Conservation (phyloP, 345 rosid genomes). For the Rhizophora mangle region DNA sequence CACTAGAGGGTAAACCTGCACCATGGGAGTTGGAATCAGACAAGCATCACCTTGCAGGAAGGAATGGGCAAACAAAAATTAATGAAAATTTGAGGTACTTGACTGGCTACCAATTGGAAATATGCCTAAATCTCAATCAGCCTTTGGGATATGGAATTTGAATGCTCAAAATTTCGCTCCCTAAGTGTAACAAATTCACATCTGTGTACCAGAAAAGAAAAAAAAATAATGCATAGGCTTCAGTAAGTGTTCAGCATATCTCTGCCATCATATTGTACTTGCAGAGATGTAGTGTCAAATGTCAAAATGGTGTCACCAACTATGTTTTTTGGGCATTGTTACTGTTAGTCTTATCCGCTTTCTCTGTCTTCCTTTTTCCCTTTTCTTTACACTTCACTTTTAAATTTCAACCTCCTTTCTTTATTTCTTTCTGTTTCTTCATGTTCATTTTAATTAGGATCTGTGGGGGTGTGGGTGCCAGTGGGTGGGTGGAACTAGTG, state of each 20-base stretch:
- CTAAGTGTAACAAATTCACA: background rate
- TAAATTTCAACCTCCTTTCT: too few species aligned
- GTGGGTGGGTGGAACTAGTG: too few species aligned
- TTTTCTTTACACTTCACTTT: too few species aligned
- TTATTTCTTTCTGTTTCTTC: too few species aligned
- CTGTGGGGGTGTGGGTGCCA: too few species aligned
- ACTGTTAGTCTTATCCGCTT: background rate
- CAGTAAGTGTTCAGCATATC: conserved; percentile 3
- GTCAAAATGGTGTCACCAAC: conserved; percentile 4
- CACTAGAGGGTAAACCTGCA: conserved; percentile 65
- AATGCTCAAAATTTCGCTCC: conserved; percentile 13
- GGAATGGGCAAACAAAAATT: background rate
- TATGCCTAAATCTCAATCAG: conserved; percentile 1
- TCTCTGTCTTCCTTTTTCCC: background rate
- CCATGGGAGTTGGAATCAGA: conserved; percentile 79
- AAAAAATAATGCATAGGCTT: background rate
- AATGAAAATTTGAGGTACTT: background rate
- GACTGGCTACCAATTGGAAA: conserved; percentile 15
- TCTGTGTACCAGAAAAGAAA: too few species aligned
- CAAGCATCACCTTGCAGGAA: conserved; percentile 41
- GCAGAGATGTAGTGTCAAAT: background rate
- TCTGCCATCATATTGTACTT: background rate
- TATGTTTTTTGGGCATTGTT: conserved; percentile 1
- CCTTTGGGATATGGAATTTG: conserved; percentile 3
- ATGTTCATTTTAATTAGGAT: too few species aligned